Conservation (phyloP, 305 asterid genomes). For the Salvia sclarea region DNA sequence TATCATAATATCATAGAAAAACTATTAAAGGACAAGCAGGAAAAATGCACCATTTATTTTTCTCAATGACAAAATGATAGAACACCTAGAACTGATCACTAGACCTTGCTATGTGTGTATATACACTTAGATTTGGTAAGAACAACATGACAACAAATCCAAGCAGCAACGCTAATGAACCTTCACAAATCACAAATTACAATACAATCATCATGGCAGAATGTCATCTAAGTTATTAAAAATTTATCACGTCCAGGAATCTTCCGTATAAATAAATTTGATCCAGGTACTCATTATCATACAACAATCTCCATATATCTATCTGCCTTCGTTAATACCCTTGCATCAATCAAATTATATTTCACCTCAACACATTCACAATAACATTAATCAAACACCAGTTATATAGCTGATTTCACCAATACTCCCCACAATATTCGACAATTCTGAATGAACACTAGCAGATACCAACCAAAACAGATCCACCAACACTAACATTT, state of each 20-base stretch:
- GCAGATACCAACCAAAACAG: slow-evolving; percentile 16
- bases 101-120: background rate
- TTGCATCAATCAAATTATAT: slow-evolving; percentile 4
- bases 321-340: background rate
- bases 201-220: background rate
- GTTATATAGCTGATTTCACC: background rate
- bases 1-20: slow-evolving; percentile 13
- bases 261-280: background rate
- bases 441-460: background rate
- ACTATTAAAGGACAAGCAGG: background rate
- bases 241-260: slow-evolving; percentile 5
- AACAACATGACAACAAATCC: slow-evolving; percentile 4
- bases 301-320: background rate
- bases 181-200: slow-evolving; percentile 7
- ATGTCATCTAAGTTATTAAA: background rate
- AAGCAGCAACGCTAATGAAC: background rate
- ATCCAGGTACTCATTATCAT: background rate
- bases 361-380: background rate
- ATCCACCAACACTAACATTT: background rate
- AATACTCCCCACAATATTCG: background rate
- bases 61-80: background rate
- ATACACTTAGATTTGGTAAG: background rate
- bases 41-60: slow-evolving; percentile 5
- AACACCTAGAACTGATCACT: slow-evolving; percentile 11
- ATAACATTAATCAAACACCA: background rate